Evolutionary conservation across 2,329 filamentous ascomycete species (phyloP).

Genomic region (Ascochyta pisi): DNA sequence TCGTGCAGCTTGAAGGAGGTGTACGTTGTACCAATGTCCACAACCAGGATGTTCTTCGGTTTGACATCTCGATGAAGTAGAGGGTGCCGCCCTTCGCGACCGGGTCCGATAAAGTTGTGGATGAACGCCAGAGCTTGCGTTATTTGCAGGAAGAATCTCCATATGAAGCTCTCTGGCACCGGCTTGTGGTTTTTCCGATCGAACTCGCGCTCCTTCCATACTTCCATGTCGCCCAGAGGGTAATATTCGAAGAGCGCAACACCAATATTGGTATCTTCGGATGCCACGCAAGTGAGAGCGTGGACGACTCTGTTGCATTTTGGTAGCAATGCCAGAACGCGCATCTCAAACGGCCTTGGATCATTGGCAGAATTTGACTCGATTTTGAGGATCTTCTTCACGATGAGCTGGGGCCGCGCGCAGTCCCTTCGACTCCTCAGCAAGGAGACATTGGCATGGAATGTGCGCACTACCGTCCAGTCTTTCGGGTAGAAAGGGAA

Average conservation of each 20-base stretch:
- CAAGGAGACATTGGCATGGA: background rate
- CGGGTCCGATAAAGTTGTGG: conserved; percentile 26
- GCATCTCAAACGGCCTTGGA: conserved; percentile 22
- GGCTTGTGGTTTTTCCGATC: conserved; percentile 21
- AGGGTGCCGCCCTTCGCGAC: background rate
- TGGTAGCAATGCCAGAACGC: conserved; percentile 20
- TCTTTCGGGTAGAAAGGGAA: conserved; percentile 1
- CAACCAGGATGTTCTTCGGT: conserved; percentile 38
- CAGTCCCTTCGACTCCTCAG: background rate
- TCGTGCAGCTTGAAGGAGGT: conserved; percentile 39
- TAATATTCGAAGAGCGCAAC: conserved; percentile 31
- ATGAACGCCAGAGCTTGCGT: conserved; percentile 37
- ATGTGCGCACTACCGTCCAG: background rate
- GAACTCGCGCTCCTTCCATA: conserved; percentile 28
- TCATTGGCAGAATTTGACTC: conserved; percentile 1
- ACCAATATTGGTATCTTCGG: conserved; percentile 15
- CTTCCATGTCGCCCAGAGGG: conserved; percentile 29
- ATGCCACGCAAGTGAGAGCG: conserved; percentile 11
- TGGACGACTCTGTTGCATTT: conserved; percentile 30
- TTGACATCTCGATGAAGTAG: conserved; percentile 39
- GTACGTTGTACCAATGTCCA: conserved; percentile 30
- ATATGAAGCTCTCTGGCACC: conserved; percentile 37
- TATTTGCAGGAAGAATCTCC: conserved; percentile 40
- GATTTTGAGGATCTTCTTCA: conserved; percentile 30
- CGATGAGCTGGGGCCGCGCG: conserved; percentile 10